A percentile compares a stretch with the other conserved stretches of the same genome.
These are phyloP conservation scores for Yamadazyma spencermartinsiae DNA, from an alignment of 1,139 yeast species.

Conservation along the genomic window DNA sequence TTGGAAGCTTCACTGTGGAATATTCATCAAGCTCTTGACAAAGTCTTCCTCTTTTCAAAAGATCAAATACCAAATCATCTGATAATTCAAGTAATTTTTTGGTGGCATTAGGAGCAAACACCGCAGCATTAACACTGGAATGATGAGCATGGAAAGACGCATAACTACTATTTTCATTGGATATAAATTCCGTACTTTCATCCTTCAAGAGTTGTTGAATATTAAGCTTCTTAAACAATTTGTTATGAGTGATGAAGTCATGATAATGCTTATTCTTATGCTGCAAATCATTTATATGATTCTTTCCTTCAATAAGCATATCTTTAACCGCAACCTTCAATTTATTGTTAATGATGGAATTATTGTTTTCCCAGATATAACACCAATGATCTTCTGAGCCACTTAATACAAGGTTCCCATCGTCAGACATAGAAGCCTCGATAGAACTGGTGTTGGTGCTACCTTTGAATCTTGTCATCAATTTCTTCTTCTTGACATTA, in stretches of 20 bases:
- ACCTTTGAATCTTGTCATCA: slow-evolving; percentile 75
- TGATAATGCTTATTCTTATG: slow-evolving; percentile 33
- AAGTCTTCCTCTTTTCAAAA: slow-evolving; percentile 32
- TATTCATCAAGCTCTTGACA: slow-evolving; percentile 6
- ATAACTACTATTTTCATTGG: slow-evolving; percentile 54
- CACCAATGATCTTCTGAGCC: slow-evolving; percentile 74
- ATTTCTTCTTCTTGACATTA: slow-evolving; percentile 52
- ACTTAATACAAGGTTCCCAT: slow-evolving; percentile 48
- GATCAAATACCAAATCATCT: slow-evolving; percentile 75
- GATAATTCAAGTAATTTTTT: slow-evolving; percentile 65
- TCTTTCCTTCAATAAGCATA: slow-evolving; percentile 35
- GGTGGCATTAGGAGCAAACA: slow-evolving; percentile 78
- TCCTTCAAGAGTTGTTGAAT: slow-evolving; percentile 23
- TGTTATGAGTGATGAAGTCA: slow-evolving; percentile 33
- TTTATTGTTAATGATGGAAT: slow-evolving; percentile 40
- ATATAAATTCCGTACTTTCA: slow-evolving; percentile 28
- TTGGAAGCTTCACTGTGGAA: slow-evolving; percentile 6
- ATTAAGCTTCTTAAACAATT: slow-evolving; percentile 29
- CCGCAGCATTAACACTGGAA: slow-evolving; percentile 69
- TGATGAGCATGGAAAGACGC: slow-evolving; percentile 79
- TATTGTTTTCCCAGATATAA: slow-evolving; percentile 66
- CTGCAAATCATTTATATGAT: slow-evolving; percentile 32
- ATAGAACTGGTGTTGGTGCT: slow-evolving; percentile 69
- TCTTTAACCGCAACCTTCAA: slow-evolving; percentile 36
- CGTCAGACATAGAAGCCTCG: slow-evolving; percentile 63